These are phyloP conservation scores for Pleoardoris graminearum DNA, from an alignment of 2,329 filamentous ascomycete genomes.

Conservation along the genomic window DNA sequence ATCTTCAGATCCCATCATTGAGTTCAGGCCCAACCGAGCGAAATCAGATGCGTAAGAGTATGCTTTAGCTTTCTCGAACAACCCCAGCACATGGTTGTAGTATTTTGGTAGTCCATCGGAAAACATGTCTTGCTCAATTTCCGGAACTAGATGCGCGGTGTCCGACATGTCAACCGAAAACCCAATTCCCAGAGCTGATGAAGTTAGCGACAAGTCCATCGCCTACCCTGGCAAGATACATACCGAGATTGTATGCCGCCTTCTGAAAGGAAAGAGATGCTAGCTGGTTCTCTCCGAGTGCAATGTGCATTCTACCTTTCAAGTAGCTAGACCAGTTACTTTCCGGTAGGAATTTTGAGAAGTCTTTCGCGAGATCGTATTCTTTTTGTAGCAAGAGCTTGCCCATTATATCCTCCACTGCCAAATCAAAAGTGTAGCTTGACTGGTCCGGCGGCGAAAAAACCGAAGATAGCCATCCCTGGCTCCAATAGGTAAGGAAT, in stretches of 20 bases:
- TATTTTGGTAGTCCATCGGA: conserved; percentile 79
- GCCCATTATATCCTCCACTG: conserved; percentile 50
- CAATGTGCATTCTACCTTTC: conserved; percentile 77
- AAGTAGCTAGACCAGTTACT: conserved; percentile 72
- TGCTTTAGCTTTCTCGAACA: conserved; percentile 78
- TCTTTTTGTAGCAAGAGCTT: conserved; percentile 50
- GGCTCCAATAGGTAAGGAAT: conserved; percentile 52
- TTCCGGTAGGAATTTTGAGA: conserved; percentile 66
- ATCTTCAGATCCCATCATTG: conserved; percentile 31
- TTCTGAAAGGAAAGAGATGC: conserved; percentile 80
- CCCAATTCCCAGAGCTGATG: conserved; percentile 35
- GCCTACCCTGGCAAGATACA: conserved; percentile 44
- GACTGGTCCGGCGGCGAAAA: conserved; percentile 33
- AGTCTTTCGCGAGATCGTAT: conserved; percentile 60
- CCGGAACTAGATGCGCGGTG: conserved; percentile 65
- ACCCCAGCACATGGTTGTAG: conserved; percentile 79
- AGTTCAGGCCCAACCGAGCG: conserved; percentile 67
- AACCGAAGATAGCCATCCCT: conserved; percentile 49
- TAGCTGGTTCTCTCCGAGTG: conserved; percentile 70
- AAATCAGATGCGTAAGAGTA: conserved; percentile 86
- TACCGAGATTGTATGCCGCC: conserved; percentile 81
- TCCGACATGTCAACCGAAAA: conserved; percentile 46
- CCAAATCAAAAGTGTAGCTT: conserved; percentile 34
- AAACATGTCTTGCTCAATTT: conserved; percentile 69
- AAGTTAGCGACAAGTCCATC: conserved; percentile 20